phyloP scores from a whole-genome alignment of 2,329 filamentous ascomycete species.

The Aspergillus japonicus region DNA sequence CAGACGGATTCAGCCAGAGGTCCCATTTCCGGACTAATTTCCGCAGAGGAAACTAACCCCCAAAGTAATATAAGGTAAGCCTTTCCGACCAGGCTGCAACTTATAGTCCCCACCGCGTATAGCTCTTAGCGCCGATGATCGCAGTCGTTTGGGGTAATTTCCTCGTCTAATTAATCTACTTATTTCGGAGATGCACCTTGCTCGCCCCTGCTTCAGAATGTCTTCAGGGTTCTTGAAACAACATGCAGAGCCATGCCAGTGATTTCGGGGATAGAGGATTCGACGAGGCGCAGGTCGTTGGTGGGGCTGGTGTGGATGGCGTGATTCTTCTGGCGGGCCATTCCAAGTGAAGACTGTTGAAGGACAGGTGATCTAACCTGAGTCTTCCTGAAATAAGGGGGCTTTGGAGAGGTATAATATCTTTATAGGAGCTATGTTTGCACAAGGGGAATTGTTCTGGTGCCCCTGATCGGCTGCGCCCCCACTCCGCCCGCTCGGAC shows the following conservation, averaged over 20 bases:
- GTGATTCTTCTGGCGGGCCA: slow-evolving; percentile 17
- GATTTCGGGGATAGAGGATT: slow-evolving; percentile 19
- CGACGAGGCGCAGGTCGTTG: slow-evolving; percentile 19
- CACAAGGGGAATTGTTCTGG: too few relatives aligned
- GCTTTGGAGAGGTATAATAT: too few relatives aligned
- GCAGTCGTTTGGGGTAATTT: background rate
- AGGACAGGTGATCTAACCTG: too few relatives aligned
- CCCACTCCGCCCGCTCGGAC: too few relatives aligned
- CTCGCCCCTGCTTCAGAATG: slow-evolving; percentile 21
- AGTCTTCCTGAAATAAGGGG: too few relatives aligned
- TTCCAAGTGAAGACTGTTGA: background rate
- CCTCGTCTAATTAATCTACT: too few relatives aligned
- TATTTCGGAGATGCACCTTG: slow-evolving; percentile 18
- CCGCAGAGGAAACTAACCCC: too few relatives aligned
- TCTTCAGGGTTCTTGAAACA: slow-evolving; percentile 20
- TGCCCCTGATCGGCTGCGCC: too few relatives aligned
- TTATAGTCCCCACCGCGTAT: background rate
- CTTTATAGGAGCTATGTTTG: too few relatives aligned
- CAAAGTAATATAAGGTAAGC: too few relatives aligned
- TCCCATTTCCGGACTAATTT: too few relatives aligned
- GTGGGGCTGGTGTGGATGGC: slow-evolving; percentile 21
- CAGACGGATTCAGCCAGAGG: too few relatives aligned
- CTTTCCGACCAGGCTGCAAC: background rate
- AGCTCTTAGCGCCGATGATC: background rate
- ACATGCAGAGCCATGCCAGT: slow-evolving; percentile 14